A percentile compares a stretch with the other conserved stretches of the same genome.
Conservation (phyloP, 345 rosid species). For the Noccaea bulbosa region DNA sequence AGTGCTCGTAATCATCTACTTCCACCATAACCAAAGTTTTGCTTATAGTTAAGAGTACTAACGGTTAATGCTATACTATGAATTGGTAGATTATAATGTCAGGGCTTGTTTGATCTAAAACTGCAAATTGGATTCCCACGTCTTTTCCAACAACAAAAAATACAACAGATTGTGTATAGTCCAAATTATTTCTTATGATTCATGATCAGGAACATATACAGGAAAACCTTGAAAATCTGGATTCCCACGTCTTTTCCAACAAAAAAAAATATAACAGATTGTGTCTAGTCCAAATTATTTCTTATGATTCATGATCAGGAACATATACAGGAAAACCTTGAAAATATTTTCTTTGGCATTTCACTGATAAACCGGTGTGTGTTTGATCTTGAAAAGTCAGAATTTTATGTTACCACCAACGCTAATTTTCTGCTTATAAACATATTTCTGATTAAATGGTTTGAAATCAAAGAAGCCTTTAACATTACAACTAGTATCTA, state of each 20-base stretch:
- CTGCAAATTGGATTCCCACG: not conserved
- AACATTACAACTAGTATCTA: slow-evolving; percentile 12
- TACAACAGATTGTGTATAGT: slow-evolving; percentile 19
- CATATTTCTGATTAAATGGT: not conserved
- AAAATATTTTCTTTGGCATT: not conserved
- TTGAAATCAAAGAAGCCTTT: slow-evolving; percentile 15
- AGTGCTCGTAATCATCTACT: not conserved
- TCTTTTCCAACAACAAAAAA: not conserved
- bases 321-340: not conserved
- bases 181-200: no score
- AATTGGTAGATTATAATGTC: not conserved
- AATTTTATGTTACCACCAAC: not conserved
- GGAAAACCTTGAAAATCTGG: not conserved
- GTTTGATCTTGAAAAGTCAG: not conserved
- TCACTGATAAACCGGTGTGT: slow-evolving; percentile 8
- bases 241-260: slow-evolving; percentile 1
- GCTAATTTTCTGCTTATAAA: not conserved
- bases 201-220: no score
- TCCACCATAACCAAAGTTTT: not conserved
- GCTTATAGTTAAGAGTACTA: slow-evolving; percentile 1
- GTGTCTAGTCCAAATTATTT: slow-evolving; percentile 3
- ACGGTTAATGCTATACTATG: not conserved
- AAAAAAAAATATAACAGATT: slow-evolving; percentile 5
- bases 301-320: no score
- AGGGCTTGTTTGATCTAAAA: not conserved